A percentile compares a stretch with the other conserved stretches of the same genome.
phyloP scores from a whole-genome alignment of 2,329 filamentous ascomycete genomes.

The Fusarium chaquense region DNA sequence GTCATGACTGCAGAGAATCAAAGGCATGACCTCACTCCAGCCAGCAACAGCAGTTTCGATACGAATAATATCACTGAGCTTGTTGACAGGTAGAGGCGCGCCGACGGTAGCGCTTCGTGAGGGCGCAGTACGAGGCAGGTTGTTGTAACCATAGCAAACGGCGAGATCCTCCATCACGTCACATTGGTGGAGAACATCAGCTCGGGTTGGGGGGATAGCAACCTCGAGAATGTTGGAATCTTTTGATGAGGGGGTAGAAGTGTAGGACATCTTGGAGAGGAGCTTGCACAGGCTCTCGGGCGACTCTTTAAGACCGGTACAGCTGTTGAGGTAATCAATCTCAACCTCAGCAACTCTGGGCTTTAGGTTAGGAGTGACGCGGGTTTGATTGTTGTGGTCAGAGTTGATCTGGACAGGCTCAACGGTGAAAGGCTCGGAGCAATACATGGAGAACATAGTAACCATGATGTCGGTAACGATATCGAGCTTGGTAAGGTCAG shows the following conservation, averaged over 20 bases:
- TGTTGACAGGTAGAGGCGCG: conserved; percentile 90
- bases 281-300: conserved; percentile 81
- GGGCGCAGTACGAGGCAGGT: conserved; percentile 86
- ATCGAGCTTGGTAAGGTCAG: conserved; percentile 95
- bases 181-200: conserved; percentile 94
- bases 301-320: conserved; percentile 83
- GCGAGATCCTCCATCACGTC: conserved; percentile 99
- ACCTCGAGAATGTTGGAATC: conserved; percentile 81
- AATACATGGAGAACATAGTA: conserved; percentile 96
- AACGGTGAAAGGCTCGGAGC: conserved; percentile 87
- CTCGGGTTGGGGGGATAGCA: conserved; percentile 86
- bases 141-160: conserved; percentile 98
- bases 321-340: conserved; percentile 92
- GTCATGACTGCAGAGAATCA: conserved; percentile 96
- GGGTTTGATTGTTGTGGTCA: conserved; percentile 86
- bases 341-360: conserved; percentile 83
- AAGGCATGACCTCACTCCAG: conserved; percentile 95
- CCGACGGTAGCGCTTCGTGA: conserved; percentile 89
- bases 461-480: conserved; percentile 96
- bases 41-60: conserved; percentile 91
- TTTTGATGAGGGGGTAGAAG: conserved; percentile 78
- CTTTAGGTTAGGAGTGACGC: conserved; percentile 84
- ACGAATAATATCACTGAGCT: conserved; percentile 91
- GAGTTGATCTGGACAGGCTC: conserved; percentile 95
- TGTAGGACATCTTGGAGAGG: conserved; percentile 88